Evolutionary conservation across 73 alveolate genomes (phyloP), one percentile per base, ranked within the genome.

Genomic region (Diophrys sp.): DNA sequence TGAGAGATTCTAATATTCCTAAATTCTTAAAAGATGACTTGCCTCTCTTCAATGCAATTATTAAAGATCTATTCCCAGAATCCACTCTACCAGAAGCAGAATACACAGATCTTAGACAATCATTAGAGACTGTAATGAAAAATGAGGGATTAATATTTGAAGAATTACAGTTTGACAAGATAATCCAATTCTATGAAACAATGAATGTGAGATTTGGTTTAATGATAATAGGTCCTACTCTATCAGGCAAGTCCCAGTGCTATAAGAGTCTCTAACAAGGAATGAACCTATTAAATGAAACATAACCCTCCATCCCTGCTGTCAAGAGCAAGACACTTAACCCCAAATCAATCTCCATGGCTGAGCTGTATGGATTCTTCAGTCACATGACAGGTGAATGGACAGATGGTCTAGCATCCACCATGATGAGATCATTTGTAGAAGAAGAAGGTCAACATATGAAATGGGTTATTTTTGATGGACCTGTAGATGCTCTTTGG

Each of bases 401-500:
- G 99, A 96, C 96, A 31, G 99, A 96, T 89, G 99, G 99, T 57
- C 89, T 96, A 53, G 98, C 97, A n/a, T 95, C 98, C 28, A 71
- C 89, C 54, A 88, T 96, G 2, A 96, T 96, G 93, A 89, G 99
- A 86, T 88, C 89, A 70, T 96, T 92, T 54, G 99, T 90, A 67
- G 96, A 96, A 75, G 95, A 62, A 81, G 91, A 79, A 78, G 84
- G 32, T 67, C 56, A 56, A 69, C 76, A 56, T 74, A 71, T 90
- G 84, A 88, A 90, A 73, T 93, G 98, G 98, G 89, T 95, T 24
- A 87, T 97, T n/a, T 97, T 97, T 75, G 99, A 97, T 91, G 99
- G 99, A 0, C 99, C 99, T 2, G 99, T 97, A 14, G 99, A 97
- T 80, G 97, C 99, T 0, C 77, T 94, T 11, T 97, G 99, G 99